These are phyloP conservation scores for Stephanodiscus triporus DNA, from an alignment of 108 stramenopile species.

Conservation along the genomic window DNA sequence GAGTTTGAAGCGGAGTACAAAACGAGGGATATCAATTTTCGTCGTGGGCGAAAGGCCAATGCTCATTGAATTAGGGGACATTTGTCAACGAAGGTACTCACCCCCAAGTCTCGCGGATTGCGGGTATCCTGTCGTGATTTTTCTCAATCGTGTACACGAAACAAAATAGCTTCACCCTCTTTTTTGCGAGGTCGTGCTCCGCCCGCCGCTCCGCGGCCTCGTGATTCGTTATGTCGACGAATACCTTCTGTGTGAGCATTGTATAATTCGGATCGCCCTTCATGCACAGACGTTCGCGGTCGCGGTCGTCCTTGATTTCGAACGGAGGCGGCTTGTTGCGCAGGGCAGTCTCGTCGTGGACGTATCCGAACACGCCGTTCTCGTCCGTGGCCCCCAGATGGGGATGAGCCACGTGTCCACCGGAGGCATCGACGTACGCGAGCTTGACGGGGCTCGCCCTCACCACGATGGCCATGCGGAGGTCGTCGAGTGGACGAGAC, in stretches of 20 bases:
- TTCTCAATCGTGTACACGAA: slow-evolving; percentile 83
- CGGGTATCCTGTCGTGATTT: slow-evolving; percentile 66
- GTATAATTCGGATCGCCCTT: slow-evolving; percentile 68
- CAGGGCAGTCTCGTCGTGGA: slow-evolving; percentile 81
- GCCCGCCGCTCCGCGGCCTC: slow-evolving; percentile 61
- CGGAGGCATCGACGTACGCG: slow-evolving; percentile 62
- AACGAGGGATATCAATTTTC: not conserved
- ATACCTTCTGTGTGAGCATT: slow-evolving; percentile 78
- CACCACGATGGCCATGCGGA: slow-evolving; percentile 66
- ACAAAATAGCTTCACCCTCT: slow-evolving; percentile 85
- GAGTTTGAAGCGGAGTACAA: not conserved
- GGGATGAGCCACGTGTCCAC: slow-evolving; percentile 72
- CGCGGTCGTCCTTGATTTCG: slow-evolving; percentile 44
- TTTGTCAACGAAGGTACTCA: slow-evolving; percentile 28
- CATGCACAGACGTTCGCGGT: slow-evolving; percentile 26
- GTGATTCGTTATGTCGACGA: slow-evolving; percentile 60
- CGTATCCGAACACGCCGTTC: slow-evolving; percentile 76
- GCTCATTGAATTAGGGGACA: not conserved
- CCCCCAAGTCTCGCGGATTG: slow-evolving; percentile 82
- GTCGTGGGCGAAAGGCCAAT: not conserved
- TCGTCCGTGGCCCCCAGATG: slow-evolving; percentile 82
- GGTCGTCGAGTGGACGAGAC: slow-evolving; percentile 60
- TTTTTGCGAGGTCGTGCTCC: slow-evolving; percentile 46
- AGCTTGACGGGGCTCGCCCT: slow-evolving; percentile 68
- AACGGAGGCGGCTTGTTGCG: slow-evolving; percentile 73